These are phyloP conservation scores for Circinella umbellata DNA, from an alignment of 371 early-diverging fungal genomes.

Conservation along the genomic window DNA sequence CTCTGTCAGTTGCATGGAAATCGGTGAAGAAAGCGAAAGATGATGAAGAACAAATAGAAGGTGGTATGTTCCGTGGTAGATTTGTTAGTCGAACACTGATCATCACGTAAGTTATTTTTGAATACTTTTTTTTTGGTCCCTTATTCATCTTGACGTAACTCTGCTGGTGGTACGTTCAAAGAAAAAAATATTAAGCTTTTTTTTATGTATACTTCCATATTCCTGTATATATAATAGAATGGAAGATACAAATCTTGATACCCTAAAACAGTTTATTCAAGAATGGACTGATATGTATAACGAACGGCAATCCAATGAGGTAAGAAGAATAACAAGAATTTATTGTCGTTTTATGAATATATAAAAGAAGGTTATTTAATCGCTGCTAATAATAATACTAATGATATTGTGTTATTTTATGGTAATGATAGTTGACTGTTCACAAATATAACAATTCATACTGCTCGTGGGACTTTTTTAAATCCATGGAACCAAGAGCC, in stretches of 20 bases:
- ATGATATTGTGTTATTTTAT: too few relatives aligned
- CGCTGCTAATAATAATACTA: too few relatives aligned
- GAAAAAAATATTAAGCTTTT: too few relatives aligned
- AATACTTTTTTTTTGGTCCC: too few relatives aligned
- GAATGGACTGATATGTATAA: slow-evolving; percentile 39
- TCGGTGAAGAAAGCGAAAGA: slow-evolving; percentile 8
- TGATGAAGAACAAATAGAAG: slow-evolving; percentile 9
- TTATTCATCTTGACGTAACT: too few relatives aligned
- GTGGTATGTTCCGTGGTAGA: slow-evolving; percentile 14
- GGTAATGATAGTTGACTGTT: slow-evolving; percentile 17
- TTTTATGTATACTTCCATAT: too few relatives aligned
- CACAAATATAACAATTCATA: slow-evolving; percentile 21
- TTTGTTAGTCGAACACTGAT: slow-evolving; percentile 9
- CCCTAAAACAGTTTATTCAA: slow-evolving; percentile 34
- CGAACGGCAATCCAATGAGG: slow-evolving; percentile 17
- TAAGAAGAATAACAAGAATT: too few relatives aligned
- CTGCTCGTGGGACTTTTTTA: slow-evolving; percentile 13
- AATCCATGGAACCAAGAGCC: slow-evolving; percentile 32
- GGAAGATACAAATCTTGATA: slow-evolving; percentile 25
- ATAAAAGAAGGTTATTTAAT: too few relatives aligned
- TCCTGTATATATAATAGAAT: too few relatives aligned
- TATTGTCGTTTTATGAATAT: too few relatives aligned
- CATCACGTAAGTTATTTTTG: slow-evolving; percentile 27
- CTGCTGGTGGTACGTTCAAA: too few relatives aligned
- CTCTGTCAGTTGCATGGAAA: slow-evolving; percentile 11